phyloP scores from a whole-genome alignment of 495 filamentous ascomycete genomes.

The Rhypophila decipiens region DNA sequence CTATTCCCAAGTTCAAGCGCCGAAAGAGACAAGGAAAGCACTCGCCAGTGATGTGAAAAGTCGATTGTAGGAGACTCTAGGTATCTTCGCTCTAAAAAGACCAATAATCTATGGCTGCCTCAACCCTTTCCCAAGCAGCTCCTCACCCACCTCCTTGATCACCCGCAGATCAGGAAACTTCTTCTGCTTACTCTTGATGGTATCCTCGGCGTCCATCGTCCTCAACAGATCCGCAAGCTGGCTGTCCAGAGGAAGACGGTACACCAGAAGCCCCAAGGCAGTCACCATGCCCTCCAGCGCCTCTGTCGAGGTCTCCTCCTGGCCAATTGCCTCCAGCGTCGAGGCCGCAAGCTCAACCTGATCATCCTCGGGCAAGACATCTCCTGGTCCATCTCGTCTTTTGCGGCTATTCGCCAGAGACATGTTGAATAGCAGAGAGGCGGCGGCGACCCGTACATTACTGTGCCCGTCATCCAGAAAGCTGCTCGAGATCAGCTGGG shows the following conservation, averaged over 20 bases:
- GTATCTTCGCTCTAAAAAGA: too few relatives aligned
- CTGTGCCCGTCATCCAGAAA: constrained; percentile 49
- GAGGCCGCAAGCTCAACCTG: constrained; percentile 76
- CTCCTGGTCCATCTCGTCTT: constrained; percentile 50
- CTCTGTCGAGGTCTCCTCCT: constrained; percentile 62
- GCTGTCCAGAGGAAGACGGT: constrained; percentile 59
- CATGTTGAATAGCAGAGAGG: constrained; percentile 79
- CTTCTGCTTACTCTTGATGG: constrained; percentile 49
- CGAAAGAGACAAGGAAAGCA: too few relatives aligned
- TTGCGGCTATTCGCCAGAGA: constrained; percentile 60
- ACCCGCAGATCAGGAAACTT: constrained; percentile 50
- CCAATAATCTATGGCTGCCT: not conserved
- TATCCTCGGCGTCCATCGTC: constrained; percentile 60
- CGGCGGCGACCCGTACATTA: constrained; percentile 64
- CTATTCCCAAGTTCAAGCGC: too few relatives aligned
- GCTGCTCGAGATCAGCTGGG: constrained; percentile 44
- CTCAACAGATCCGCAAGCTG: constrained; percentile 69
- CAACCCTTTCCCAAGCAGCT: constrained; percentile 38
- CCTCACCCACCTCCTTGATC: constrained; percentile 50
- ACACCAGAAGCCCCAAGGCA: constrained; percentile 67
- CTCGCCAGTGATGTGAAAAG: too few relatives aligned
- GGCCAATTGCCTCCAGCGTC: constrained; percentile 65
- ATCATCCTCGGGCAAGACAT: constrained; percentile 57
- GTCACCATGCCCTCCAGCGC: constrained; percentile 65
- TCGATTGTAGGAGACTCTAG: too few relatives aligned